A percentile compares a stretch with the other conserved stretches of the same genome.
phyloP scores from a whole-genome alignment of 352 stramenopile genomes.

The Hyaloperonospora brassicae region DNA sequence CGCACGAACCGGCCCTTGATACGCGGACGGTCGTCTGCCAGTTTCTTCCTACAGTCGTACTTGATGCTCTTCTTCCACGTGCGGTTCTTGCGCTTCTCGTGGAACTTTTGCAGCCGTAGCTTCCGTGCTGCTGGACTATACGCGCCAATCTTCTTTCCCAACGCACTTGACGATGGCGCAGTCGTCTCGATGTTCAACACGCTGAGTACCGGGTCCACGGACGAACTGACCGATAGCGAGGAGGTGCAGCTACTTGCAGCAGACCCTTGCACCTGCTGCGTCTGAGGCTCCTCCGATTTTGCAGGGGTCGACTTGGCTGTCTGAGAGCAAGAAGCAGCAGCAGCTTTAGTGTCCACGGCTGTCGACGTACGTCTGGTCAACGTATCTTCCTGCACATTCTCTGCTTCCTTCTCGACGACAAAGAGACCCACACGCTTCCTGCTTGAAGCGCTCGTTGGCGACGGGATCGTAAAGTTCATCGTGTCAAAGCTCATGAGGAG shows the following conservation, averaged over 20 bases:
- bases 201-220: slow-evolving; percentile 33
- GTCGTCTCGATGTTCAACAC: slow-evolving; percentile 34
- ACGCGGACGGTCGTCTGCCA: slow-evolving; percentile 92
- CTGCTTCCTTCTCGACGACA: slow-evolving; percentile 22
- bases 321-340: slow-evolving; percentile 16
- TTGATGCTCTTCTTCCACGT: slow-evolving; percentile 99
- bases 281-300: slow-evolving; percentile 28
- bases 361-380: background rate
- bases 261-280: slow-evolving; percentile 26
- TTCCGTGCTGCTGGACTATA: slow-evolving; percentile 92
- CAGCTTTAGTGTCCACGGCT: background rate
- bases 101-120: slow-evolving; percentile 93
- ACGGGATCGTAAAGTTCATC: slow-evolving; percentile 78
- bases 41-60: slow-evolving; percentile 97
- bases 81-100: slow-evolving; percentile 93
- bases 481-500: slow-evolving; percentile 86
- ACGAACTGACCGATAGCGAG: slow-evolving; percentile 24
- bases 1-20: slow-evolving; percentile 91
- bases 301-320: slow-evolving; percentile 15
- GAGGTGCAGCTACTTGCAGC: slow-evolving; percentile 16
- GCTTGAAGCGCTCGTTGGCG: slow-evolving; percentile 54
- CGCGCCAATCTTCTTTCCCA: slow-evolving; percentile 84
- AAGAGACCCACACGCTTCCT: slow-evolving; percentile 43
- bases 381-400: slow-evolving; percentile 9
- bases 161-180: slow-evolving; percentile 14